A percentile compares a stretch with the other conserved stretches of the same genome.
phyloP scores from a whole-genome alignment of 495 filamentous ascomycete species.

The Podospora pseudocomata region DNA sequence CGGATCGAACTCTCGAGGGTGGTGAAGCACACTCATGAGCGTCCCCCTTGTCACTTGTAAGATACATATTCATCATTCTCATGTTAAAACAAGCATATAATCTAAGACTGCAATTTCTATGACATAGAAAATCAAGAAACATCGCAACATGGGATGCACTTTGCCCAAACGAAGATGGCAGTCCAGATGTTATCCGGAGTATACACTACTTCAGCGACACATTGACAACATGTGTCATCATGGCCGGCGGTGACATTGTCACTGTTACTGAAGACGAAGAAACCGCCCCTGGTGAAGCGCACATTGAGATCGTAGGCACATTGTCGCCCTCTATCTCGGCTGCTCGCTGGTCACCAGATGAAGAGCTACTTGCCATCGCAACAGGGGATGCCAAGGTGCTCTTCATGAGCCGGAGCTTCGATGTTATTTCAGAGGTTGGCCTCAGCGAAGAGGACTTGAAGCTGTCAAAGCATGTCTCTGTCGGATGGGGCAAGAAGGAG shows the following conservation, averaged over 20 bases:
- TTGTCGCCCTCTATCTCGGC: conserved; percentile 87
- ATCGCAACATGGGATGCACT: conserved; percentile 87
- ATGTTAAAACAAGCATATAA: background rate
- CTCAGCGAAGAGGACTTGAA: conserved; percentile 75
- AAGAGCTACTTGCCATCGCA: conserved; percentile 78
- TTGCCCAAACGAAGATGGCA: conserved; percentile 63
- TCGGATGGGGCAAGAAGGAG: conserved; percentile 97
- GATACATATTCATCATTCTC: conserved; percentile 13
- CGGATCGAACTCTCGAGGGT: conserved; percentile 65
- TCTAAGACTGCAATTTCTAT: background rate
- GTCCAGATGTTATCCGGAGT: conserved; percentile 65
- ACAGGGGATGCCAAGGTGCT: conserved; percentile 76
- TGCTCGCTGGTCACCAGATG: conserved; percentile 92
- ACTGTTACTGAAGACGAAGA: conserved; percentile 73
- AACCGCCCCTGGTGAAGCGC: conserved; percentile 50
- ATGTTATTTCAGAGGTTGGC: conserved; percentile 68
- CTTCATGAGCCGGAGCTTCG: conserved; percentile 90
- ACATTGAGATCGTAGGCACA: conserved; percentile 91
- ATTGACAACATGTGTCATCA: conserved; percentile 68
- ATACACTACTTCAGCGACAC: conserved; percentile 84
- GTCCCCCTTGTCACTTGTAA: conserved; percentile 44
- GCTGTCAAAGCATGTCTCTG: conserved; percentile 90
- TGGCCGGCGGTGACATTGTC: conserved; percentile 89
- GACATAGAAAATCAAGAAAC: conserved; percentile 28
- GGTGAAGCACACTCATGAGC: conserved; percentile 34